Evolutionary conservation across 2,329 filamentous ascomycete species (phyloP), one percentile per base, ranked within the genome.

Genomic region (Diatrype stigma): DNA sequence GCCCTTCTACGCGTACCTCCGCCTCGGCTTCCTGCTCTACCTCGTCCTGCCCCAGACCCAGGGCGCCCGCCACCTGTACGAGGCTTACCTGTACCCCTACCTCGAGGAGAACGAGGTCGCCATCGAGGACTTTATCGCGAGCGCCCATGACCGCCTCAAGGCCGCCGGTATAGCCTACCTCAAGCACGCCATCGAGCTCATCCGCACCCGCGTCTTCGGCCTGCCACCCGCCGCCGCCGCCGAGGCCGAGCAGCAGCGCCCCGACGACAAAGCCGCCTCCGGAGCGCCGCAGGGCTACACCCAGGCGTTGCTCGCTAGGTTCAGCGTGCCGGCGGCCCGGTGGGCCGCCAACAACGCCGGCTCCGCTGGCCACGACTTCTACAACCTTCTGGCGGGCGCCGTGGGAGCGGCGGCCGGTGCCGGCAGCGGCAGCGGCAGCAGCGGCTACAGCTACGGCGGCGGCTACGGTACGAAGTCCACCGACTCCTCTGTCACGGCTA

Each of bases 41-140:
- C 89, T 99, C 55, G 91, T 97, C 64, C 84, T 96, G n/a, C 94
- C 93, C 0, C 93, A 96, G 70, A 94, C 90, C n/a, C 93, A 96
- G 68, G 94, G 94, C 68, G 91, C 92, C 51, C 87, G 88, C 54
- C 74, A 87, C 62, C 77, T 97, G 57, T 99, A 97, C 76, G 84
- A 91, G 64, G 80, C 84, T 55, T 85, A 94, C 69, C 78, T 97
- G 54, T 87, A 96, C 69, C 93, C 93, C 0, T 96, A 93, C 74
- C 84, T 99, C 46, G 78, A 84, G 63, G 81, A 91, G 54, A 93
- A 99, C 70, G 94, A 97, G 71, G 70, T 78, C 42, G 84, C 89
- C 58, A 97, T 99, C 70, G 94, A 99, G 65, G 84, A 90, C 55
- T 86, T 96, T 65, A 96, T 97, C 68, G 86, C 85, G 57, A 81